Base-by-base conservation (phyloP, 345 rosid species). In the Mangifera indica region DNA sequence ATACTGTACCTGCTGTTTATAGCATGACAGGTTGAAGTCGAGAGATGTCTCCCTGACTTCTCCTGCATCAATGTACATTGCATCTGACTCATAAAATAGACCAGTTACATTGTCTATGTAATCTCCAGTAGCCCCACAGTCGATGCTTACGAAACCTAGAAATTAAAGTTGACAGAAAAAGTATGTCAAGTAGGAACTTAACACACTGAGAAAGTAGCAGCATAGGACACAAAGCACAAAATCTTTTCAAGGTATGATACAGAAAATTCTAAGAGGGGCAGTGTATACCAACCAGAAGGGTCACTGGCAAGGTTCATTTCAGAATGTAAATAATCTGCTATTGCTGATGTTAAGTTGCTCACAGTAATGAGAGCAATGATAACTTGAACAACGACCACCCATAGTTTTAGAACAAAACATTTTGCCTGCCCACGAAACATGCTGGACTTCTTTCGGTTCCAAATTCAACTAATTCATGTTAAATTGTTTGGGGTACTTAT, bases 21-120 rank as follows among this genome's bases (percentile, higher is more conserved):
- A 11, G 12, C 0, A 3, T 10, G 17, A 0, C 2, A 13, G 2
- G 18, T 15, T 10, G 53, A 49, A 49, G 7, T 49, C 15, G 18
- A 6, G 53, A 14, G 53, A 49, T 49, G 14, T 3, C 17, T 49
- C 53, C 4, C 14, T 15, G 17, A 49, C 15, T 49, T 49, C n/a
- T 49, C 53, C 53, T 13, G 53, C 76, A 74, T 55, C 24, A n/a
- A 54, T 54, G 21, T 54, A 54, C 7, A 1, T 55, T 55, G 15
- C 18, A 14, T 49, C 53, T 13, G 53, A 49, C n/a, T 49, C 53
- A 49, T 49, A 49, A 49, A 49, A 49, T 49, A 49, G 53, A 15
- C 53, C 53, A 49, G 53, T 49, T 49, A 12, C n/a, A 55, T 9
- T 55, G 14, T 20, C 59, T 21, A 20, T 49, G 53, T 12, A 49